Evolutionary conservation across 2,329 filamentous ascomycete genomes (phyloP).

Genomic region (Fusarium nisikadoi): DNA sequence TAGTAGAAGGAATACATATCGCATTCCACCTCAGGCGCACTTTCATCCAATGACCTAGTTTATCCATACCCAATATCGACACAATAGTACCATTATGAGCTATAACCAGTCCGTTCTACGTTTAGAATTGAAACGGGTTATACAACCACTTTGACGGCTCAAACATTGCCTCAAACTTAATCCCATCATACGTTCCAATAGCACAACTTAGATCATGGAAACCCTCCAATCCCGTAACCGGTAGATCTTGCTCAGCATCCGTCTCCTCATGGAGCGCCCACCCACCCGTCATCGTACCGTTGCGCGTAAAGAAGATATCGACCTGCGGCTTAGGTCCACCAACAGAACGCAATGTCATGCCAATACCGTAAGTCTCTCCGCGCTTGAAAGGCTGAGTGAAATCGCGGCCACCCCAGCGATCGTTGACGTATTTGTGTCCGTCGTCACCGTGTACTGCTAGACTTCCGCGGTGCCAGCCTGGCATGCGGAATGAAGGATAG

Average conservation of each 20-base stretch:
- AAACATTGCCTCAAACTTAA: slow-evolving; percentile 75
- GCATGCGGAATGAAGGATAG: slow-evolving; percentile 80
- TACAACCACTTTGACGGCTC: slow-evolving; percentile 69
- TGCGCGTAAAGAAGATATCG: slow-evolving; percentile 72
- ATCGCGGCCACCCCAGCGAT: slow-evolving; percentile 76
- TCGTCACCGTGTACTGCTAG: slow-evolving; percentile 84
- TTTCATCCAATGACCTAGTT: background rate
- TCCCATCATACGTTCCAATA: slow-evolving; percentile 75
- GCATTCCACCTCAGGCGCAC: background rate
- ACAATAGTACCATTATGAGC: background rate
- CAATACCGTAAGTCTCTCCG: slow-evolving; percentile 76
- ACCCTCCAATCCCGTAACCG: slow-evolving; percentile 75
- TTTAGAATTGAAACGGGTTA: slow-evolving; percentile 39
- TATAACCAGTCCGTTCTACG: background rate
- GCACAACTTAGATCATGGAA: slow-evolving; percentile 76
- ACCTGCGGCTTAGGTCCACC: slow-evolving; percentile 46
- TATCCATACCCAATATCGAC: background rate
- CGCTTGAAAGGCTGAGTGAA: slow-evolving; percentile 72
- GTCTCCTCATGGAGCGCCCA: slow-evolving; percentile 83
- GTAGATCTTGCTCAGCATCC: slow-evolving; percentile 70
- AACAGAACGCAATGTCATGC: slow-evolving; percentile 68
- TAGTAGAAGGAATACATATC: background rate
- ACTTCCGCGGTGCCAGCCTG: slow-evolving; percentile 82
- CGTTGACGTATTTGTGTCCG: slow-evolving; percentile 79
- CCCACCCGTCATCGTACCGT: slow-evolving; percentile 67